These are phyloP conservation scores for Kwoniella dejecticola DNA, from an alignment of 768 basidiomycete species.

Conservation along the genomic window DNA sequence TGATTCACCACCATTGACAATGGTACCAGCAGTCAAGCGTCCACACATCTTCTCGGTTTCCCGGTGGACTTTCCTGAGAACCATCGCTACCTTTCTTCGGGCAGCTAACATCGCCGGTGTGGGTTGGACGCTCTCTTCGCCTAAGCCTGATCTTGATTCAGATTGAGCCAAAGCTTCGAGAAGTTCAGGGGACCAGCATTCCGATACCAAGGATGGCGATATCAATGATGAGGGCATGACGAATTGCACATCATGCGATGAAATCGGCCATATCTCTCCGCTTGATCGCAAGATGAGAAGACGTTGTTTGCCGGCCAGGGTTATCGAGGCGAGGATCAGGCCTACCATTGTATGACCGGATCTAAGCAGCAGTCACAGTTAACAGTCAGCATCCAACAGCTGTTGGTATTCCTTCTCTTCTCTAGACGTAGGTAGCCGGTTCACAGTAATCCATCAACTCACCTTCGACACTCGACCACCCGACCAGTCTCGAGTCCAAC, in stretches of 20 bases:
- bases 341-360: constrained; percentile 31
- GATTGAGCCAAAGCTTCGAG: constrained; percentile 23
- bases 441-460: no score
- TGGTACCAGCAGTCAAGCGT: constrained; percentile 32
- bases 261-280: constrained; percentile 48
- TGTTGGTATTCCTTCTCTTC: no score
- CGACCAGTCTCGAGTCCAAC: constrained; percentile 32
- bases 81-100: constrained; percentile 66
- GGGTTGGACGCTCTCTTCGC: constrained; percentile 16
- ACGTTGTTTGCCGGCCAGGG: constrained; percentile 34
- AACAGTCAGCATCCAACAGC: no score
- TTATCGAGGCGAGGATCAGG: constrained; percentile 41
- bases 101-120: constrained; percentile 60
- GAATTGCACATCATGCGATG: constrained; percentile 51
- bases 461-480: constrained; percentile 44
- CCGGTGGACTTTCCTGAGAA: constrained; percentile 63
- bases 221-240: constrained; percentile 44
- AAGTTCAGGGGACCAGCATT: constrained; percentile 37
- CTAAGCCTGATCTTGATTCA: constrained; percentile 15
- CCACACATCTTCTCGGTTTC: constrained; percentile 59
- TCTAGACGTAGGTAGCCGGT: no score
- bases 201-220: constrained; percentile 19
- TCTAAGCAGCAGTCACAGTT: constrained; percentile 12
- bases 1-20: constrained; percentile 29
- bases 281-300: constrained; percentile 40